Percentiles rank a stretch among this genome's conserved stretches.
These are phyloP conservation scores for Dactylellina sp. DNA, from an alignment of 2,329 filamentous ascomycete genomes.

Conservation along the genomic window DNA sequence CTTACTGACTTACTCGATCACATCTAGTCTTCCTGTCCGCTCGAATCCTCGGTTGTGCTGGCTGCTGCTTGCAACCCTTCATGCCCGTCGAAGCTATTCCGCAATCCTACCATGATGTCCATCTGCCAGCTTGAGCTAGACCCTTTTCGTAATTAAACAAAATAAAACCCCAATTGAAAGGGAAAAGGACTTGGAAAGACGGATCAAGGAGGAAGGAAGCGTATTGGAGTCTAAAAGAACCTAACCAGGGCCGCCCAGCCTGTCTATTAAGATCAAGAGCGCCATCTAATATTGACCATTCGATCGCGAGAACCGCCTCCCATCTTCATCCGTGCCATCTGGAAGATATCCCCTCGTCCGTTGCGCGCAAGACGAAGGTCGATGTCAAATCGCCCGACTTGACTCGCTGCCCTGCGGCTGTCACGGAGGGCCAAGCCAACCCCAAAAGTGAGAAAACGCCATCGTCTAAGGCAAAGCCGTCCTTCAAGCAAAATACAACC, in stretches of 20 bases:
- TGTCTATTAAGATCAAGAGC: too few species aligned
- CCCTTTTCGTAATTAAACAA: slow-evolving; percentile 16
- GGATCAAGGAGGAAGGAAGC: slow-evolving; percentile 46
- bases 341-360: slow-evolving; percentile 20
- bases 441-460: background rate
- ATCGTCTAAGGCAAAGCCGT: slow-evolving; percentile 14
- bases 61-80: slow-evolving; percentile 14
- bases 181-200: slow-evolving; percentile 14
- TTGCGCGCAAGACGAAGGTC: too few species aligned
- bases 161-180: background rate
- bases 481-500: slow-evolving; percentile 8
- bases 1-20: too few species aligned
- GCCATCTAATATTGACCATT: background rate
- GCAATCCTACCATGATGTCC: slow-evolving; percentile 27
- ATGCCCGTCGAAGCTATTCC: slow-evolving; percentile 6
- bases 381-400: background rate
- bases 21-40: too few species aligned
- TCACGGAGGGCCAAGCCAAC: slow-evolving; percentile 16
- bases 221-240: slow-evolving; percentile 12
- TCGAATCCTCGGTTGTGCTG: background rate
- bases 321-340: slow-evolving; percentile 11
- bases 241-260: slow-evolving; percentile 12
- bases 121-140: slow-evolving; percentile 13
- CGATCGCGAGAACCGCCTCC: background rate
- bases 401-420: slow-evolving; percentile 18